Percentiles rank a stretch among this genome's conserved stretches.
phyloP scores from a whole-genome alignment of 116 monocot species.

The Trichopus zeylanicus region DNA sequence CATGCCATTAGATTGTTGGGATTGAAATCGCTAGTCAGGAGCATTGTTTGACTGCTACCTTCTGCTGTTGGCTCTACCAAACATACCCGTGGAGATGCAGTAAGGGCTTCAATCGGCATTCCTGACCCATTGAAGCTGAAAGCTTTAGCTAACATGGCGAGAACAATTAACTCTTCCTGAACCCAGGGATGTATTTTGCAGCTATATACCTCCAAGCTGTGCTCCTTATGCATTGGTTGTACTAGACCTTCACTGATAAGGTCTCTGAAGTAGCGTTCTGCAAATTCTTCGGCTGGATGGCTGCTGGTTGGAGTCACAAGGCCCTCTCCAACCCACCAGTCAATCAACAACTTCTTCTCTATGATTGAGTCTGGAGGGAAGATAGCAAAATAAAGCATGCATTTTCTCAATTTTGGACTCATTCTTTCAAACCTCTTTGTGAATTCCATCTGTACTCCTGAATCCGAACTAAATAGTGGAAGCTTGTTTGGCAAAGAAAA shows the following conservation, averaged over 20 bases:
- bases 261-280: neutral
- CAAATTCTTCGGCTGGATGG: neutral
- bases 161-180: neutral
- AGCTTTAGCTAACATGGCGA: neutral
- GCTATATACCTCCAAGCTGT: neutral
- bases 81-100: conserved; percentile 1
- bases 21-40: neutral
- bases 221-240: neutral
- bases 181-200: conserved; percentile 12
- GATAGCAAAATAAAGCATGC: conserved; percentile 8
- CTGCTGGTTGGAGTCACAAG: neutral
- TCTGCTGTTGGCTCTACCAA: neutral
- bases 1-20: neutral
- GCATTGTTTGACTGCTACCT: too few species aligned
- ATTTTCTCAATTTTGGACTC: neutral
- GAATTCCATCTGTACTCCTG: neutral
- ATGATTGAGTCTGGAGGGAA: conserved; percentile 12
- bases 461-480: too few species aligned
- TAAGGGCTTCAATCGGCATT: neutral
- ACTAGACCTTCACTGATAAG: neutral
- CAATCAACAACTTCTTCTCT: conserved; percentile 13
- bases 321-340: conserved; percentile 24
- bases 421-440: neutral
- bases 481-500: too few species aligned
- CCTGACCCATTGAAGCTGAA: conserved; percentile 1